These are phyloP conservation scores for Helichrysum umbraculigerum DNA, from an alignment of 129 eudicot species.

Conservation along the genomic window DNA sequence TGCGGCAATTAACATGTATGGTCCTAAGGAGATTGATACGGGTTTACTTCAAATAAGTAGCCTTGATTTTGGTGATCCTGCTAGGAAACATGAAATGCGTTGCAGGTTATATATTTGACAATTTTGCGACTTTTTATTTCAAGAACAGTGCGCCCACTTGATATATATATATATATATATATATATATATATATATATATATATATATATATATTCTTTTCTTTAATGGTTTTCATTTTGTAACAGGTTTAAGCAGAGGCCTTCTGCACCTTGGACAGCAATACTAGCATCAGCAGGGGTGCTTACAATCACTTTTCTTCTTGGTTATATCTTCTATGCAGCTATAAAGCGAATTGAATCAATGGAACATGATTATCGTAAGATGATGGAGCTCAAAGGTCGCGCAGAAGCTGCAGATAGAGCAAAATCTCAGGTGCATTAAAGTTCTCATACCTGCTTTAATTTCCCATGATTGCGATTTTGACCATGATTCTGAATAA, in stretches of 20 bases:
- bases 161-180: not conserved
- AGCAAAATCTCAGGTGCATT: conserved; percentile 89
- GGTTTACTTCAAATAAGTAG: conserved; percentile 58
- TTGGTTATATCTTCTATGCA: conserved; percentile 65
- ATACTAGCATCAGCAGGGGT: conserved; percentile 49
- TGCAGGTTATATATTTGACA: conserved; percentile 56
- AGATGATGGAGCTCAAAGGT: conserved; percentile 68
- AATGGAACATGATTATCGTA: conserved; percentile 54
- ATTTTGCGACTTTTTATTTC: conserved; percentile 3
- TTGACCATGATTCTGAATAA: conserved; percentile 19
- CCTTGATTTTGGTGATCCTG: conserved; percentile 93
- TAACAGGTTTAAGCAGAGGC: conserved; percentile 69
- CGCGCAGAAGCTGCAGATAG: conserved; percentile 93
- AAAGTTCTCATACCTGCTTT: not conserved
- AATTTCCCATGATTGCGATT: not conserved
- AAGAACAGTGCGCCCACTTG: not conserved
- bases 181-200: too few relatives aligned
- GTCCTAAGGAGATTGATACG: conserved; percentile 56
- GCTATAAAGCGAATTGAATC: conserved; percentile 61
- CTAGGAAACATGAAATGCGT: conserved; percentile 90
- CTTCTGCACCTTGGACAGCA: conserved; percentile 72
- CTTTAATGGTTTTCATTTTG: not conserved
- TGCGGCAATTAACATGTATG: conserved; percentile 71
- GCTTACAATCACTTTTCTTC: conserved; percentile 64
- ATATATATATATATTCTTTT: not conserved